Conservation (phyloP, 148 eudicot species). For the Oxyria digyna region DNA sequence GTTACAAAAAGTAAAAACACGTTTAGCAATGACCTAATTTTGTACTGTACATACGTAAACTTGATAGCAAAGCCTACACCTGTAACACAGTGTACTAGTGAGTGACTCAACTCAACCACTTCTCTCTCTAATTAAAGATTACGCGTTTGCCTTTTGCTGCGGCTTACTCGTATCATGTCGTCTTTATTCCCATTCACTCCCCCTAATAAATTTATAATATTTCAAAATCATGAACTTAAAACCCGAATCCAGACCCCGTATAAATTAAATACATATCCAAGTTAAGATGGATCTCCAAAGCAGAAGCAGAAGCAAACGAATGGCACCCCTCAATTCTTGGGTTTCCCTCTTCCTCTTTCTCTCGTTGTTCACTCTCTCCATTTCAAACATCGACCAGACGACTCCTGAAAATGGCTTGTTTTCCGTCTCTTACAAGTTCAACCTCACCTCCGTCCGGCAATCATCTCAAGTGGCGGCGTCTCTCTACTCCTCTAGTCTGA, state of each 20-base stretch:
- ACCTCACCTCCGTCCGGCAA: neutral
- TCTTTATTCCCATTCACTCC: neutral
- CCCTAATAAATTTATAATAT: neutral
- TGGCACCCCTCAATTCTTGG: neutral
- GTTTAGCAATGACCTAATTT: too few species aligned
- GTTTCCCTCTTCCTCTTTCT: neutral
- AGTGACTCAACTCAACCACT: neutral
- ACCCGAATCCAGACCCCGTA: neutral
- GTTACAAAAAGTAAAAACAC: too few species aligned
- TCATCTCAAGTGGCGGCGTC: neutral
- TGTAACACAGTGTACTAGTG: neutral
- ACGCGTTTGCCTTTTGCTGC: constrained; percentile 3
- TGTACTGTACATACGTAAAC: too few species aligned
- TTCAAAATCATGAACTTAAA: neutral
- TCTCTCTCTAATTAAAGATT: neutral
- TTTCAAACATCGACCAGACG: neutral
- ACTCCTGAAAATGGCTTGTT: neutral
- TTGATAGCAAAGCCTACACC: neutral
- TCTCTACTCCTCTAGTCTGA: neutral
- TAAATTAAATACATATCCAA: too few species aligned
- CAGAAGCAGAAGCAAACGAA: too few species aligned
- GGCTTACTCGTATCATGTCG: constrained; percentile 1
- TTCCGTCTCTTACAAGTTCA: neutral
- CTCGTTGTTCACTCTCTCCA: neutral
- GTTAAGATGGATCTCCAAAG: too few species aligned